Conservation (phyloP, 2,329 filamentous ascomycete genomes). For the Scleromitrula shiraiana region DNA sequence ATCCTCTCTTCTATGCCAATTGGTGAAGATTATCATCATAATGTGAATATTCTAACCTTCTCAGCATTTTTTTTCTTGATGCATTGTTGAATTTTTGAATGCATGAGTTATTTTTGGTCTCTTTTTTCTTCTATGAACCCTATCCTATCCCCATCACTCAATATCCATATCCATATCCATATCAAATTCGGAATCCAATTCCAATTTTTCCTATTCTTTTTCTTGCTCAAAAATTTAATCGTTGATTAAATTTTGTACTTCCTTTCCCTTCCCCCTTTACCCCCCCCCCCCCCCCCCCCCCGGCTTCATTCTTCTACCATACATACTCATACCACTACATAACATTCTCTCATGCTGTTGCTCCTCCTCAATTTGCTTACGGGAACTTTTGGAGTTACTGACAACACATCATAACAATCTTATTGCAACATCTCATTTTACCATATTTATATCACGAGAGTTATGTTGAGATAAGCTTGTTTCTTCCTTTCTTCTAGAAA, state of each 20-base stretch:
- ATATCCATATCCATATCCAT: not conserved
- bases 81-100: not conserved
- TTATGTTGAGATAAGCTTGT: not conserved
- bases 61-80: too few species aligned
- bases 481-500: too few species aligned
- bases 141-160: too few species aligned
- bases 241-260: not conserved
- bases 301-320: not conserved
- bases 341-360: too few species aligned
- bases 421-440: too few species aligned
- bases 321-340: too few species aligned
- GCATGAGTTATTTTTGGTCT: not conserved
- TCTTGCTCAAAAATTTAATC: not conserved
- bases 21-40: conserved; percentile 3
- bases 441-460: not conserved
- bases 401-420: conserved; percentile 2
- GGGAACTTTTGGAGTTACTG: not conserved
- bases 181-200: too few species aligned
- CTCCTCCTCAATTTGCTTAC: too few species aligned
- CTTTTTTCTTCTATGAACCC: conserved; percentile 1
- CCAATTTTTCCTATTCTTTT: too few species aligned
- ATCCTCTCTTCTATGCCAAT: conserved; percentile 4
- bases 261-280: not conserved
- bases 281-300: not conserved
- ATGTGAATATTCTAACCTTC: too few species aligned